These are phyloP conservation scores for Trichosanthes cucumerina DNA, from an alignment of 306 rosid species.

Conservation along the genomic window DNA sequence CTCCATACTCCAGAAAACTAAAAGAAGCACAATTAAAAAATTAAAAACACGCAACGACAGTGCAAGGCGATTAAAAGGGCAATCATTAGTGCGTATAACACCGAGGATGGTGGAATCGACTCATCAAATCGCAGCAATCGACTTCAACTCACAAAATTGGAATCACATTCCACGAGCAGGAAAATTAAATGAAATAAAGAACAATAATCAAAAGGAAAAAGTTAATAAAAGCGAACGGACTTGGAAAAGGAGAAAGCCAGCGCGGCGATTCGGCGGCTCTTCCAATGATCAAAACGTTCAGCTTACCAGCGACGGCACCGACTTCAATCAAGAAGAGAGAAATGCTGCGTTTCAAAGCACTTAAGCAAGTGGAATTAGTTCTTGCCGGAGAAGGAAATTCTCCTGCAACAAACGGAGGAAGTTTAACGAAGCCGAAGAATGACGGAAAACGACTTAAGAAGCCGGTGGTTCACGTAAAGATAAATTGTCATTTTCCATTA, in stretches of 20 bases:
- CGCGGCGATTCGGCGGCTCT: neutral
- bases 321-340: neutral
- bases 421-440: neutral
- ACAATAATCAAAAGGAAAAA: neutral
- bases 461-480: neutral
- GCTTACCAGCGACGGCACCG: neutral
- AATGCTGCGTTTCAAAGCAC: neutral
- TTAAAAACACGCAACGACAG: neutral
- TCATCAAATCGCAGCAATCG: neutral
- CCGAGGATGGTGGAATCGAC: neutral
- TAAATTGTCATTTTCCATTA: neutral
- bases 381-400: constrained; percentile 6
- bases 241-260: neutral
- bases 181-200: neutral
- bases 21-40: neutral
- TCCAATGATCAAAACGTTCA: neutral
- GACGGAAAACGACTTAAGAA: neutral
- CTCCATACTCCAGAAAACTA: constrained; percentile 3
- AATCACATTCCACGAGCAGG: neutral
- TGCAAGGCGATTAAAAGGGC: neutral
- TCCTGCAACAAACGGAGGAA: neutral
- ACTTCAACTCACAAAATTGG: neutral
- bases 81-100: neutral
- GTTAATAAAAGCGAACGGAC: neutral
- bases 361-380: neutral